Evolutionary conservation across 192 early-diverging fungal genomes (phyloP), one percentile per base, ranked within the genome.

Genomic region (Lobosporangium transversale): DNA sequence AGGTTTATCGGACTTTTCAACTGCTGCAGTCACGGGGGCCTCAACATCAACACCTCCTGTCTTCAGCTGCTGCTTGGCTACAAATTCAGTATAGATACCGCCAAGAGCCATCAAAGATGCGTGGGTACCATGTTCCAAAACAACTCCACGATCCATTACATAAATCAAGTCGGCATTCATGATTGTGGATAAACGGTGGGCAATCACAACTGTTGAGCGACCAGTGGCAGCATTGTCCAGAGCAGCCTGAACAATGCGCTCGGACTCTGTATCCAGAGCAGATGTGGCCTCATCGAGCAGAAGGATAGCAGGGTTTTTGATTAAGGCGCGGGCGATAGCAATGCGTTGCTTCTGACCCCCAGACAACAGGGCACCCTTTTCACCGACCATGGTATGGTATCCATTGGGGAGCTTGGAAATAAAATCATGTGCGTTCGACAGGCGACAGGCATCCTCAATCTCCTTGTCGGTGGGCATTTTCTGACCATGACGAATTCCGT

Each of bases 261-360:
- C 93, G 17, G 89, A 88, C 30, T 88, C 84, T 27, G 92, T 89
- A 76, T 97, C 95, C 58, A 97, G 79, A 15, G 95, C 95, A 18
- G 87, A 89, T 15, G 95, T 95, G 29, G 94, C 94, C 55, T 97
- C 95, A 78, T 97, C 95, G 21, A 97, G 79, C 20, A 95, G 79
- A 33, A 98, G 82, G 18, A 98, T 94, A 17, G 83, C 81, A 5
- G 96, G 96, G 80, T 96, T 91, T 76, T 93, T 94, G 55, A 97
- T 86, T 55, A 98, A 83, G 27, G 95, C 94, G 37, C 96, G 89
- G 7, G 96, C 96, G 86, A 98, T 97, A 54, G 95, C 94, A 70
- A 97, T 94, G 63, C 97, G 90, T 78, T 95, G 95, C 78, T 95
- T 95, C 81, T 97, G 95, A 35, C 95, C 95, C 32, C 94, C 95